A percentile compares a stretch with the other conserved stretches of the same genome.
These are phyloP conservation scores for Colletotrichum cereale DNA, from an alignment of 2,329 filamentous ascomycete species.

Conservation along the genomic window DNA sequence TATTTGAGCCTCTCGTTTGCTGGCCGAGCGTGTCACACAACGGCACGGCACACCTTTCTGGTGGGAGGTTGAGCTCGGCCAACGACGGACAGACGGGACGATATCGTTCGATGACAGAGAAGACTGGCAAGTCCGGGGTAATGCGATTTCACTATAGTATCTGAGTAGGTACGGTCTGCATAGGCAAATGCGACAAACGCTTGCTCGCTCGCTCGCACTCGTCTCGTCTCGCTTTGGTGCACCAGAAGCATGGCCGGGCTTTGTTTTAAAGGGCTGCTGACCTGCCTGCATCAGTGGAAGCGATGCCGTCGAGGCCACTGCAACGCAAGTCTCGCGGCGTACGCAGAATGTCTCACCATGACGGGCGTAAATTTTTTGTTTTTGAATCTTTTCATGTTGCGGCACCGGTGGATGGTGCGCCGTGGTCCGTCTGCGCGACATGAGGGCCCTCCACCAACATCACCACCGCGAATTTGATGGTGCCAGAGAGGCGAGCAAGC, in stretches of 20 bases:
- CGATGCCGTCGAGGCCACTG: not conserved
- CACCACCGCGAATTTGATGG: not conserved
- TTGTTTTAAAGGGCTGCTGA: conserved; percentile 6
- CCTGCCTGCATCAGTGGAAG: conserved; percentile 1
- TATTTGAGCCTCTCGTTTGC: conserved; percentile 18
- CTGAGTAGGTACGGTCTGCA: not conserved
- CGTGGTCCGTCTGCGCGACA: not conserved
- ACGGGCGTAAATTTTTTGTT: conserved; percentile 18
- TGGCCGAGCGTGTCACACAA: conserved; percentile 10
- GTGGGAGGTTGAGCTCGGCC: not conserved
- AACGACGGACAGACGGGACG: conserved; percentile 6
- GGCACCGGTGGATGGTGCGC: conserved; percentile 9
- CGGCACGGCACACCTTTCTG: conserved; percentile 17
- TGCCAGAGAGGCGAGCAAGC: conserved; percentile 15
- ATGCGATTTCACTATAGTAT: not conserved
- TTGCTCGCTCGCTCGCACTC: not conserved
- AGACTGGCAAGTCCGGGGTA: conserved; percentile 9
- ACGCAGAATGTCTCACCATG: conserved; percentile 34
- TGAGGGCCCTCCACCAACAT: not conserved
- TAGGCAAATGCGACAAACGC: not conserved
- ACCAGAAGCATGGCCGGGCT: conserved; percentile 13
- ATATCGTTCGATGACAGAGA: not conserved
- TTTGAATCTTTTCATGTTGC: not conserved
- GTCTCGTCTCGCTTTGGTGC: not conserved
- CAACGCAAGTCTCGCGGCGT: conserved; percentile 10